Conservation (phyloP, 2,329 filamentous ascomycete species). For the Cercospora janseana region DNA sequence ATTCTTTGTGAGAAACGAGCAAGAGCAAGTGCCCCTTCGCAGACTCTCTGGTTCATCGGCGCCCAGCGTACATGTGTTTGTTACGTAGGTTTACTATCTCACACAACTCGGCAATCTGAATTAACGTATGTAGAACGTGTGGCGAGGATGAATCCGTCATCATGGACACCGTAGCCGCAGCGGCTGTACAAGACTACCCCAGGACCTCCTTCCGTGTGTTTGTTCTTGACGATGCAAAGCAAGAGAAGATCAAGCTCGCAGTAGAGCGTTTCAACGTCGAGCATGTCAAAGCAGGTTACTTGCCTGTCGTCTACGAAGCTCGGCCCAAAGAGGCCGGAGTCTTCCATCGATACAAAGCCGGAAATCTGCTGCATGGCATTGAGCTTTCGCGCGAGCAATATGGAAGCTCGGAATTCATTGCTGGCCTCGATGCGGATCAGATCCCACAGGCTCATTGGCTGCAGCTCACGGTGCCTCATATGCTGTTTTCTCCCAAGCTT, state of each 20-base stretch:
- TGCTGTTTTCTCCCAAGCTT: conserved; percentile 55
- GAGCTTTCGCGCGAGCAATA: not conserved
- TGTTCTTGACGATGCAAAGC: conserved; percentile 16
- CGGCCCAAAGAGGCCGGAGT: conserved; percentile 7
- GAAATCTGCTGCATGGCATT: conserved; percentile 18
- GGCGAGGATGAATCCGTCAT: conserved; percentile 14
- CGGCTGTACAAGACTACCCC: conserved; percentile 17
- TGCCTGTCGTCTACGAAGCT: conserved; percentile 10
- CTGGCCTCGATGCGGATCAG: conserved; percentile 67
- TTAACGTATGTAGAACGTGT: conserved; percentile 12
- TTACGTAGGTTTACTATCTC: not conserved
- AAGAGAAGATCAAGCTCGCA: not conserved
- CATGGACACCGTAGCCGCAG: conserved; percentile 20
- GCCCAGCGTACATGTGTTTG: conserved; percentile 7
- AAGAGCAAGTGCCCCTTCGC: not conserved
- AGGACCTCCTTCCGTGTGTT: conserved; percentile 13
- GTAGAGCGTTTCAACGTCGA: conserved; percentile 8
- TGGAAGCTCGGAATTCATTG: conserved; percentile 53
- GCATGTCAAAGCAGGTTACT: not conserved
- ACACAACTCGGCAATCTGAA: not conserved
- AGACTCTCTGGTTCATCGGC: not conserved
- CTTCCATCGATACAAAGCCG: conserved; percentile 18
- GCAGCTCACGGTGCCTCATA: conserved; percentile 58
- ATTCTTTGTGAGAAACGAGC: not conserved
- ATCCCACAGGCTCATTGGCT: conserved; percentile 63